Base-by-base conservation (phyloP, 306 rosid genomes). In the Canavalia gladiata region DNA sequence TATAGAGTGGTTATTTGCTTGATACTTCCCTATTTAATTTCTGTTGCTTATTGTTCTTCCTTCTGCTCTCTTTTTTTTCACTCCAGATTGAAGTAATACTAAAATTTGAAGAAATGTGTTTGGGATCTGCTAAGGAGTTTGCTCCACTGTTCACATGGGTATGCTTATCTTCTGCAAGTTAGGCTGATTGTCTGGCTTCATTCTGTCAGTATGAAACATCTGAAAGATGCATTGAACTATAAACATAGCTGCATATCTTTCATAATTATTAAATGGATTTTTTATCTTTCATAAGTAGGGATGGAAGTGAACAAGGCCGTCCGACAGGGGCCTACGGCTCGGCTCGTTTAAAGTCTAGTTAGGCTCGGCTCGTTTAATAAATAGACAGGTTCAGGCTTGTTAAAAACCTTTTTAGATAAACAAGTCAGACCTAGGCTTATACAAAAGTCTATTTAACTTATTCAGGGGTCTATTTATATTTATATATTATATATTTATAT, bases 51-150 rank as follows among this genome's bases (percentile, higher is more conserved):
- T 49, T 78, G 54, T 37, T 75, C 58, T 54, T 51, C 11, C 52
- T 51, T 75, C 49, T 66, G 11, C 76, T 79, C 35, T 81, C 56
- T 29, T 62, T 47, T 76, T 70, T 47, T 52, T 58, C 28, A 30
- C 82, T 85, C 56, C 89, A 96, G 99, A 96, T 96, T 41, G 99
- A 96, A 85, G 93, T 96, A 46, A 90, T 96, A 79, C 94, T 93
- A 30, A 93, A 82, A 85, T 92, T 94, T 77, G 99, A 96, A 87
- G 99, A 96, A 75, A 90, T 96, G 81, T 96, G 98, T 63, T 82
- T 79, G 90, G 98, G 94, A 90, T 96, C 97, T 64, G 88, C 93
- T 6, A 94, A 87, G 84, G 98, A 92, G 72, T 92, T 84, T 81
- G 86, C 91, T 39, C 89, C 89, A 13, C 86, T 89, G 79, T 96